phyloP scores from a whole-genome alignment of 768 basidiomycete genomes.

The Vararia minispora region DNA sequence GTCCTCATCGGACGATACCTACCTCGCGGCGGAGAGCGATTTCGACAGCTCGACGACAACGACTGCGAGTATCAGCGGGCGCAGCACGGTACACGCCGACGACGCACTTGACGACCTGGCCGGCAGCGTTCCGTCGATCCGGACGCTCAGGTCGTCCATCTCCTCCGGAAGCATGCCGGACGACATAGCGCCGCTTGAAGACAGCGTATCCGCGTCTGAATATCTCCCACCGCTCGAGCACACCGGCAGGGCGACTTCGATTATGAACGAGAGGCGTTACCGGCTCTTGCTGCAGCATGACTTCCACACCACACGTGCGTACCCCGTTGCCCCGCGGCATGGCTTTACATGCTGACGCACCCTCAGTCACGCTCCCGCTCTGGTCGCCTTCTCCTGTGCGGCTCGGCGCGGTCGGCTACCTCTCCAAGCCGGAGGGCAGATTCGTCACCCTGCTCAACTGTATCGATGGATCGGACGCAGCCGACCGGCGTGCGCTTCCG shows the following conservation, averaged over 20 bases:
- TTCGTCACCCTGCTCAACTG: constrained; percentile 71
- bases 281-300: constrained; percentile 53
- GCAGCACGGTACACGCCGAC: background rate
- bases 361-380: constrained; percentile 35
- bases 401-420: constrained; percentile 68
- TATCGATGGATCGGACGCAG: constrained; percentile 38
- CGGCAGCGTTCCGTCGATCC: background rate
- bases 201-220: constrained; percentile 13
- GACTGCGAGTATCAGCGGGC: background rate
- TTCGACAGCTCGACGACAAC: too few relatives aligned
- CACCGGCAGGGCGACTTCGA: constrained; percentile 28
- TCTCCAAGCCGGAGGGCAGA: constrained; percentile 51
- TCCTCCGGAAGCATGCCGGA: constrained; percentile 6
- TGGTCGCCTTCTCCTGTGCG: constrained; percentile 57
- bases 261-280: constrained; percentile 56
- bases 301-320: constrained; percentile 57
- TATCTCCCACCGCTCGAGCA: constrained; percentile 29
- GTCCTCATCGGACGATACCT: background rate
- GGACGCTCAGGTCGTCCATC: background rate
- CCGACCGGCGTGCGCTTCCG: constrained; percentile 28
- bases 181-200: constrained; percentile 1
- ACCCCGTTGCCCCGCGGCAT: too few relatives aligned
- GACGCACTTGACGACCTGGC: background rate
- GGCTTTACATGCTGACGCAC: background rate
- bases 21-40: background rate